Conservation (phyloP, 2,329 filamentous ascomycete genomes). For the Tolypocladium endophyticum region DNA sequence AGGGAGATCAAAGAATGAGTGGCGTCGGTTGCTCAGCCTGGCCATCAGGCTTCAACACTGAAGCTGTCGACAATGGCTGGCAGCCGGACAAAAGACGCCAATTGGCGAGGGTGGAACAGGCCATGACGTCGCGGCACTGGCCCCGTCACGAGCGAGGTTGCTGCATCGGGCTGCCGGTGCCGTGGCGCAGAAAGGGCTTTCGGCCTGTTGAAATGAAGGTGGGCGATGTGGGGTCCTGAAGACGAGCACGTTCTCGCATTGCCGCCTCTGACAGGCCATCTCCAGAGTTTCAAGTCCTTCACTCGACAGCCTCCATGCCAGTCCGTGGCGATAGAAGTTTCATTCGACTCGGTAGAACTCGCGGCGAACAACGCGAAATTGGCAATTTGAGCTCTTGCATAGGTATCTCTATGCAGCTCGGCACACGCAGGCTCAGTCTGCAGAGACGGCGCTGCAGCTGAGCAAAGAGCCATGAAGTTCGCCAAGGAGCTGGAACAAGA, state of each 20-base stretch:
- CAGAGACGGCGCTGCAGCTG: conserved; percentile 5
- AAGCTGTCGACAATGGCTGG: background rate
- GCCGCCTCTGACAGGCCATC: conserved; percentile 1
- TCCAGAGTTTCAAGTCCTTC: background rate
- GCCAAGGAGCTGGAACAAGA: conserved; percentile 76
- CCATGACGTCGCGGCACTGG: background rate
- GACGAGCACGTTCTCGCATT: background rate
- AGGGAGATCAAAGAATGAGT: background rate
- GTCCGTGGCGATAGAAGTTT: background rate
- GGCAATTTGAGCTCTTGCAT: background rate
- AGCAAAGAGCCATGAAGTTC: conserved; percentile 45
- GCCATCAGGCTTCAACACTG: background rate
- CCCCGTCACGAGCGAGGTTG: background rate
- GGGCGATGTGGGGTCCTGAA: background rate
- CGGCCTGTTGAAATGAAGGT: background rate
- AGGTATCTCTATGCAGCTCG: background rate
- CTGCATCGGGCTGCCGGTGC: background rate
- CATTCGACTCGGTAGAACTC: background rate
- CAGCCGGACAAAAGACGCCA: background rate
- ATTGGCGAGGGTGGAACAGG: background rate
- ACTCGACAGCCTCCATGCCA: conserved; percentile 3
- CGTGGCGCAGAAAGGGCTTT: background rate
- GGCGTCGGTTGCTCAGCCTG: background rate
- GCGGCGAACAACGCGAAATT: background rate
- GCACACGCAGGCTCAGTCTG: background rate